Base-by-base conservation (phyloP, 2,329 filamentous ascomycete species). In the Exophiala sp. region DNA sequence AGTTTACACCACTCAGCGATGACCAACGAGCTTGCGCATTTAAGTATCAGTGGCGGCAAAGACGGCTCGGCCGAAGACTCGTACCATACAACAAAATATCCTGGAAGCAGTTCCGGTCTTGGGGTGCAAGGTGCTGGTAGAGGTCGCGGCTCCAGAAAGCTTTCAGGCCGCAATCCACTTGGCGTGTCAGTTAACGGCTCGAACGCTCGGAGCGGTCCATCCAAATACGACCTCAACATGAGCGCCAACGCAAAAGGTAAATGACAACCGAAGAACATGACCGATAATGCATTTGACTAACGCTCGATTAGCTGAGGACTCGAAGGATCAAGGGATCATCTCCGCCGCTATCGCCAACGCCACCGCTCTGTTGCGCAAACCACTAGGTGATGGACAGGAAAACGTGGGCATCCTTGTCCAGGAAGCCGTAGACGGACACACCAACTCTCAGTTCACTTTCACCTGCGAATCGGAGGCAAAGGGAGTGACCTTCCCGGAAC, bases 361-460 rank as follows among this genome's bases (percentile, higher is more conserved):
- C 22, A 88, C 85, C 53, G 86, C 83, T 60, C 72, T 81, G 57
- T 77, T 79, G 46, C 50, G 59, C 8, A 71, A 77, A 11, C 75
- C 79, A 1, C 73, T 76, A 11, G 67, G 70, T 18, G 77, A 75
- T 60, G 85, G 83, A 11, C 83, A 88, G 64, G 86, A 91, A 64
- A 93, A 88, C 67, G 75, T 84, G 56, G 91, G 85, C 66, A 75
- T 90, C 52, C 70, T 94, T 42, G 83, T 88, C 50, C 85, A 88
- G 64, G 81, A 85, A 66, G 74, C 74, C 50, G 83, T 80, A 61
- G 65, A 78, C 2, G 81, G 78, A 29, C 81, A 86, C 3, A 80
- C 84, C 4, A 88, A 89, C 49, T 85, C 86, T 0, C 88, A 96
- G 61, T 98, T 98, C 66, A 98, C 93, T 8, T 98, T 98, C 65